Conservation (phyloP, 495 filamentous ascomycete genomes). For the Chaetomium tenue region DNA sequence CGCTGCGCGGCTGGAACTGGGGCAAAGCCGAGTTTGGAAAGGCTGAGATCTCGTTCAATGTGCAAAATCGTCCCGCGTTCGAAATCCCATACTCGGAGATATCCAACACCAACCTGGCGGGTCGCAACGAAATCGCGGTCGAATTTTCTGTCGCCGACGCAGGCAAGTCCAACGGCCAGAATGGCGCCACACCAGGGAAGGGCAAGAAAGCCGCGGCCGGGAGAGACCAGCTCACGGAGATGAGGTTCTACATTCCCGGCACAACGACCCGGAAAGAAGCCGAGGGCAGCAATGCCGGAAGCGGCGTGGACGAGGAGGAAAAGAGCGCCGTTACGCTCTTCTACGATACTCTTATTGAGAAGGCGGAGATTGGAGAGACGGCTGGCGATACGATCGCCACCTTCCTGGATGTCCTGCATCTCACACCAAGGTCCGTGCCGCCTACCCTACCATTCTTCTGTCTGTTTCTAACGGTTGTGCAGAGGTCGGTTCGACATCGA, state of each 20-base stretch:
- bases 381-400: conserved; percentile 96
- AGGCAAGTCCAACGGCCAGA: conserved; percentile 68
- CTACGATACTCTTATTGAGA: conserved; percentile 96
- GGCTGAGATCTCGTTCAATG: conserved; percentile 91
- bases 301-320: conserved; percentile 71
- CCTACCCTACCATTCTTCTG: neutral
- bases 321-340: conserved; percentile 93
- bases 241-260: conserved; percentile 98
- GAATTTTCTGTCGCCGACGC: conserved; percentile 74
- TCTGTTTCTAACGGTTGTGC: conserved; percentile 37
- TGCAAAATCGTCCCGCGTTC: conserved; percentile 94
- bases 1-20: conserved; percentile 98
- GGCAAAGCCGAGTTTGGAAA: conserved; percentile 97
- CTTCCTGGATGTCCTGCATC: conserved; percentile 94
- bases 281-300: conserved; percentile 67
- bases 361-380: conserved; percentile 98
- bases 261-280: conserved; percentile 82
- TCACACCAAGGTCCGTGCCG: conserved; percentile 80
- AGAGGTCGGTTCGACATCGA: conserved; percentile 99
- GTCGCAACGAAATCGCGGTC: conserved; percentile 95
- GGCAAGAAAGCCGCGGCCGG: conserved; percentile 87
- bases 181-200: conserved; percentile 73
- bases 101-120: conserved; percentile 94
- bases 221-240: conserved; percentile 91
- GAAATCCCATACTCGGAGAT: conserved; percentile 97